Evolutionary conservation across 495 filamentous ascomycete species (phyloP).

Genomic region (Aspergillus saccharolyticus): DNA sequence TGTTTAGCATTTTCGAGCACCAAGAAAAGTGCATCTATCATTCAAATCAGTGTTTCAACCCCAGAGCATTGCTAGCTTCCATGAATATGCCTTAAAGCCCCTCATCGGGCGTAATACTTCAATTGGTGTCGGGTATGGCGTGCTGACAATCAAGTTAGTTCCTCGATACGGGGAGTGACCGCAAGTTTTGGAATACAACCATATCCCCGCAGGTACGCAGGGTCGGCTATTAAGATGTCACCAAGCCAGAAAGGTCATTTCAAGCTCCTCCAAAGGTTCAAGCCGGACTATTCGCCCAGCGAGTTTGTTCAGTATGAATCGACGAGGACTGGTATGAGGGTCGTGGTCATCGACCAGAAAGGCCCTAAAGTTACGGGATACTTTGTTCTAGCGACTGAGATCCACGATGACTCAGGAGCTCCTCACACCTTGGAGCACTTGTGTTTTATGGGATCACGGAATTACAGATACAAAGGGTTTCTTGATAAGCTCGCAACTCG

Average conservation of each 20-base stretch:
- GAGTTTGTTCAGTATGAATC: slow-evolving; percentile 85
- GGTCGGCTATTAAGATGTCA: slow-evolving; percentile 36
- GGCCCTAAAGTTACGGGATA: slow-evolving; percentile 92
- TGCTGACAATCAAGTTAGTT: slow-evolving; percentile 9
- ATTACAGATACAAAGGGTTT: slow-evolving; percentile 88
- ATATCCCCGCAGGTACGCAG: slow-evolving; percentile 10
- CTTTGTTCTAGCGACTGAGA: slow-evolving; percentile 94
- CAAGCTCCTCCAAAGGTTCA: slow-evolving; percentile 76
- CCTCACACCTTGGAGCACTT: slow-evolving; percentile 97
- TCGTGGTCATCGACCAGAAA: slow-evolving; percentile 84
- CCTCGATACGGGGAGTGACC: slow-evolving; percentile 22
- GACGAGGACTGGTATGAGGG: slow-evolving; percentile 85
- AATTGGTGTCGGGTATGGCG: neutral
- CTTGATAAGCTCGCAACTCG: slow-evolving; percentile 89
- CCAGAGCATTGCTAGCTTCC: neutral
- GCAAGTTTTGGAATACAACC: slow-evolving; percentile 12
- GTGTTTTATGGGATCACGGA: slow-evolving; percentile 95
- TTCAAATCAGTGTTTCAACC: neutral
- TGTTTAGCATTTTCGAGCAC: neutral
- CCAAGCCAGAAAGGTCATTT: slow-evolving; percentile 53
- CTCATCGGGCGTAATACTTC: neutral
- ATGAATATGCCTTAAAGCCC: neutral
- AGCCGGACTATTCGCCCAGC: slow-evolving; percentile 79
- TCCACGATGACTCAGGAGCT: slow-evolving; percentile 92
- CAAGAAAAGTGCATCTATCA: neutral